Base-by-base conservation (phyloP, 1,284 basidiomycete genomes). In the Tilletia indica region DNA sequence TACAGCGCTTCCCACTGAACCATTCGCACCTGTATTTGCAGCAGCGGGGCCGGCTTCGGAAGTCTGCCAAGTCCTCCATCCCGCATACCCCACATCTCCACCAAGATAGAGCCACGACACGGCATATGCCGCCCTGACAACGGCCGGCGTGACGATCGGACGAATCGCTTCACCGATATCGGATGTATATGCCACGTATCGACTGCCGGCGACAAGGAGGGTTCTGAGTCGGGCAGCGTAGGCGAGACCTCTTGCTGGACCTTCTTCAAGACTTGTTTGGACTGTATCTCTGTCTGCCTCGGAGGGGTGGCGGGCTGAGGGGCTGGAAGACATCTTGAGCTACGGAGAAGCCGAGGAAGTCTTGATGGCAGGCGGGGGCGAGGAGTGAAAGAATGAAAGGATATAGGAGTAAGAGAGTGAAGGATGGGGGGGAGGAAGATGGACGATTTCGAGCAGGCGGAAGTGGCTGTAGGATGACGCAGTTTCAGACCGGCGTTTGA, bases 91-190 rank as follows among this genome's bases (percentile, higher is more conserved):
- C 51, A 96, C 93, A 81, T 97, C 94, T 67, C 92, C 93, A 78
- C 83, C 82, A 42, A 87, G 82, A 78, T 88, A 85, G 47, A 92
- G 84, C 93, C 93, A 96, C 0, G 92, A 93, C 72, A 94, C 86
- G 34, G 91, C 93, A 84, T 96, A 96, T 3, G 92, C 92, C 42
- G 90, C 90, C 2, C 88, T 89, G n/a, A 94, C 93, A 14, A 93
- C 78, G 77, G 86, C 88, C 0, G 93, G 92, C 19, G 89, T 89
- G 2, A 95, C 92, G 49, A 96, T 89, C 1, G 94, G 94, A 39
- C 94, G 88, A 85, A 97, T 94, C 0, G 93, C 92, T 85, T 97
- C 94, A 71, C 94, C 94, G 45, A 97, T 87, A 82, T 97, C 94
- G 85, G 91, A 92, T 31, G 92, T 93, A 89, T 91, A 85, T 21